phyloP scores from a whole-genome alignment of 805 yeast species.

The Aciculoconidium aculeatum region DNA sequence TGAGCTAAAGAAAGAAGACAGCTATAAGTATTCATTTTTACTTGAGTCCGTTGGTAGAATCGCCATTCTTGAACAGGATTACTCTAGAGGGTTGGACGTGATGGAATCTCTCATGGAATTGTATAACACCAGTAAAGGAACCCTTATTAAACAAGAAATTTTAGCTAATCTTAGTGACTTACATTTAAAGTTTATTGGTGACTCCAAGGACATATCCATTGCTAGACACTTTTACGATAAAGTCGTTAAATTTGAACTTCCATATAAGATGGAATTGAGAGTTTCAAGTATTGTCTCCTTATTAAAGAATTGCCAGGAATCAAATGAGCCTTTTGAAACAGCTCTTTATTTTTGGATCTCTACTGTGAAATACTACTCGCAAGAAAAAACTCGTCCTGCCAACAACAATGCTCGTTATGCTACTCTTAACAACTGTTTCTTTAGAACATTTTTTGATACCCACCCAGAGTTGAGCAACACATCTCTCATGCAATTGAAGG shows the following conservation, averaged over 20 bases:
- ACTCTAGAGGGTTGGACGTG: conserved; percentile 56
- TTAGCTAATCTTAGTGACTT: conserved; percentile 54
- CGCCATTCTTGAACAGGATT: conserved; percentile 58
- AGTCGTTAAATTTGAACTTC: conserved; percentile 64
- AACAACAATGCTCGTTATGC: conserved; percentile 66
- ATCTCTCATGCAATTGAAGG: conserved; percentile 53
- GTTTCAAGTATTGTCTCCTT: conserved; percentile 67
- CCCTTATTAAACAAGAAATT: conserved; percentile 4
- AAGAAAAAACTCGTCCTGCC: conserved; percentile 32
- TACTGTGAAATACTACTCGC: conserved; percentile 48
- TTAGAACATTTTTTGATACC: conserved; percentile 59
- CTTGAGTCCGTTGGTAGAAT: conserved; percentile 71
- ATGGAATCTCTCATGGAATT: conserved; percentile 57
- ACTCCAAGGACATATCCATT: conserved; percentile 63
- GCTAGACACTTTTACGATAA: conserved; percentile 72
- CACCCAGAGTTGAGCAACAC: conserved; percentile 47
- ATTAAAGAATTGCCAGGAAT: conserved; percentile 53
- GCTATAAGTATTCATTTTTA: conserved; percentile 40
- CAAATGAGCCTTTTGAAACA: conserved; percentile 51
- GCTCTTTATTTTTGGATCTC: conserved; percentile 59
- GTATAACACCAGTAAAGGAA: conserved; percentile 19
- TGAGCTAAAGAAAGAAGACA: conserved; percentile 30
- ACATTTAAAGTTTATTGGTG: conserved; percentile 74
- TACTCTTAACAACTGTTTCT: conserved; percentile 62
- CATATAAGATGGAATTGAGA: conserved; percentile 65